Percentiles rank a stretch among this genome's conserved stretches.
phyloP scores from a whole-genome alignment of 768 basidiomycete genomes.

The Strobilomyces echinocephalus region DNA sequence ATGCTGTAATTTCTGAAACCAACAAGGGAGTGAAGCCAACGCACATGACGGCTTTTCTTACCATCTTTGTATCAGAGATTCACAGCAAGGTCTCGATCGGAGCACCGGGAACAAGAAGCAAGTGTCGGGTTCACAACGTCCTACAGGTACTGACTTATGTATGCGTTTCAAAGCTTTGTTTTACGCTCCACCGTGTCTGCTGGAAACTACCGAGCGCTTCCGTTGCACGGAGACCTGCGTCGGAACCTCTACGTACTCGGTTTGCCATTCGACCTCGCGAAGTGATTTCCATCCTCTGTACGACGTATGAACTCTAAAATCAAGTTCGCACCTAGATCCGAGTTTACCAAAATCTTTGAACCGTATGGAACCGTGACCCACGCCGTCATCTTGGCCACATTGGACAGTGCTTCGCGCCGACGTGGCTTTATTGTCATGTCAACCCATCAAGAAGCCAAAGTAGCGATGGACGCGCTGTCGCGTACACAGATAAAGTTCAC shows the following conservation, averaged over 20 bases:
- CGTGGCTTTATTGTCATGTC: slow-evolving; percentile 84
- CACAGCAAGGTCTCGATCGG: slow-evolving; percentile 39
- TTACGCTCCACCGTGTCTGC: slow-evolving; percentile 18
- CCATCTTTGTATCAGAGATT: slow-evolving; percentile 8
- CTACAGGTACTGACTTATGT: slow-evolving; percentile 12
- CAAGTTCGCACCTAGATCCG: slow-evolving; percentile 31
- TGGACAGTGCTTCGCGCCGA: slow-evolving; percentile 77
- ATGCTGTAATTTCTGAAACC: not conserved
- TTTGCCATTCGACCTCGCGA: slow-evolving; percentile 74
- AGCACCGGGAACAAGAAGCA: slow-evolving; percentile 52
- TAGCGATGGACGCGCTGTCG: slow-evolving; percentile 62
- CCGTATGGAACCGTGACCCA: slow-evolving; percentile 66
- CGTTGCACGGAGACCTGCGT: slow-evolving; percentile 40
- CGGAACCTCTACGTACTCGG: slow-evolving; percentile 84
- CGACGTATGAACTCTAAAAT: not conserved
- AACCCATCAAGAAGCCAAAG: slow-evolving; percentile 62
- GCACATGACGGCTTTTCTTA: slow-evolving; percentile 1
- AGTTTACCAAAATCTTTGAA: slow-evolving; percentile 59
- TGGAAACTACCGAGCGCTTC: slow-evolving; percentile 10
- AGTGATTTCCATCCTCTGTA: slow-evolving; percentile 40
- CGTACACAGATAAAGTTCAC: slow-evolving; percentile 66
- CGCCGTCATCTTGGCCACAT: slow-evolving; percentile 77
- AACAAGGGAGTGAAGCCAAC: slow-evolving; percentile 9
- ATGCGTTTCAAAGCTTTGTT: slow-evolving; percentile 34
- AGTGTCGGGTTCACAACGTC: slow-evolving; percentile 22